These are phyloP conservation scores for Piromyces finnis DNA, from an alignment of 192 early-diverging fungal species.

Conservation along the genomic window DNA sequence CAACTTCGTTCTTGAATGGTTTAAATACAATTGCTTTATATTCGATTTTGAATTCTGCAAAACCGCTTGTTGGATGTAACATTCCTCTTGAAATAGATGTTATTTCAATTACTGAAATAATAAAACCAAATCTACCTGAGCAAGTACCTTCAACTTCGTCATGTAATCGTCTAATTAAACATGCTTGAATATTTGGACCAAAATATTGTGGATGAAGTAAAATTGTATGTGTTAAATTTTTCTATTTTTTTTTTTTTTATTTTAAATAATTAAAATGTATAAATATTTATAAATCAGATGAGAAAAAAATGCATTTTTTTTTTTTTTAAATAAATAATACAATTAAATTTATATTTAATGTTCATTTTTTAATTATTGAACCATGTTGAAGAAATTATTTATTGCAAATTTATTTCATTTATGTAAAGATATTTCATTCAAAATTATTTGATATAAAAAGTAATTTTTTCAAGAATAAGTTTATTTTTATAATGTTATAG, in stretches of 20 bases:
- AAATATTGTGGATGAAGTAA: slow-evolving; percentile 83
- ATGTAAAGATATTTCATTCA: no score
- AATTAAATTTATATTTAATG: no score
- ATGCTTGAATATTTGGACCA: slow-evolving; percentile 57
- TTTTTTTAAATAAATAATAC: no score
- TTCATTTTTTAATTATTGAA: no score
- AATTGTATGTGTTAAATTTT: slow-evolving; percentile 84
- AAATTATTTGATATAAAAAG: no score
- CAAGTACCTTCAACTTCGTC: slow-evolving; percentile 91
- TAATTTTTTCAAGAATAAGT: no score
- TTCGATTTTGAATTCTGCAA: slow-evolving; percentile 80
- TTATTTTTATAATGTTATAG: no score
- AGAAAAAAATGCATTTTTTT: no score
- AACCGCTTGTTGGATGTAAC: slow-evolving; percentile 51
- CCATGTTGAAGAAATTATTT: no score
- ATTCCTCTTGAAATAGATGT: slow-evolving; percentile 59
- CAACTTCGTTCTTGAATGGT: slow-evolving; percentile 90
- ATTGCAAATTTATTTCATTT: no score
- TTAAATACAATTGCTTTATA: slow-evolving; percentile 94
- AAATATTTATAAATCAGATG: no score
- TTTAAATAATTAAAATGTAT: no score
- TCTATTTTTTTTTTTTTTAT: slow-evolving; percentile 2
- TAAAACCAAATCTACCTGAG: slow-evolving; percentile 81
- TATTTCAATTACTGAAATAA: slow-evolving; percentile 72
- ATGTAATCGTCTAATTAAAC: slow-evolving; percentile 66